Conservation (phyloP, 108 stramenopile species). For the Schizochytrium sp. region DNA sequence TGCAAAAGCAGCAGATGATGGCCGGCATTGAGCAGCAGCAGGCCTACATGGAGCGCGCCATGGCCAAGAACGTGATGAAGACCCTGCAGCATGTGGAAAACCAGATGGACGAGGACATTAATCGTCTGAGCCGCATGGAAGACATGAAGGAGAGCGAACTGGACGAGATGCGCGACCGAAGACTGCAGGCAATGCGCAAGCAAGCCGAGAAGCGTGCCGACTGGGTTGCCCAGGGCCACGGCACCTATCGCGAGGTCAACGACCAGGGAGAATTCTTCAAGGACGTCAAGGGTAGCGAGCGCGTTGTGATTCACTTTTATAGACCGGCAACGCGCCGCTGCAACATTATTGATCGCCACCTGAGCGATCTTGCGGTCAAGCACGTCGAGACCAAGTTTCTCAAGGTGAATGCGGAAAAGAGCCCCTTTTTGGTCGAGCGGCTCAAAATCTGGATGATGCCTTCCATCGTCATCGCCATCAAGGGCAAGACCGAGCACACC, state of each 20-base stretch:
- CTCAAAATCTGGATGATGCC: constrained; percentile 89
- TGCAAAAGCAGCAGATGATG: neutral
- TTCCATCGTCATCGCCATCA: constrained; percentile 78
- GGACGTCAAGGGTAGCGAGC: constrained; percentile 63
- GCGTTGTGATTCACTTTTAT: constrained; percentile 92
- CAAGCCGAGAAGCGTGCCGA: constrained; percentile 50
- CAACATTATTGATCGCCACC: constrained; percentile 79
- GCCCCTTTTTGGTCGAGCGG: constrained; percentile 85
- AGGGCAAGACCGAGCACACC: constrained; percentile 84
- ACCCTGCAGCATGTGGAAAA: constrained; percentile 20
- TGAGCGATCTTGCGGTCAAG: constrained; percentile 65
- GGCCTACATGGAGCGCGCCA: neutral
- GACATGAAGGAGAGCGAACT: constrained; percentile 69
- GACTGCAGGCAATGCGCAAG: constrained; percentile 66
- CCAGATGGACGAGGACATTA: constrained; percentile 14
- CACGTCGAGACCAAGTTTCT: constrained; percentile 91
- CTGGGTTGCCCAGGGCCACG: constrained; percentile 72
- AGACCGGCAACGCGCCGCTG: constrained; percentile 76
- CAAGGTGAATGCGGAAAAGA: constrained; percentile 89
- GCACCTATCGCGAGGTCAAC: constrained; percentile 67
- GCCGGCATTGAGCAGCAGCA: constrained; percentile 7
- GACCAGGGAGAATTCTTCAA: constrained; percentile 78
- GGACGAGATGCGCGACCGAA: constrained; percentile 66
- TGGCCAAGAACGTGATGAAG: constrained; percentile 21
- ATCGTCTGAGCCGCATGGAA: constrained; percentile 30